Evolutionary conservation across 192 early-diverging fungal genomes (phyloP).

Genomic region (Coemansia sp.): DNA sequence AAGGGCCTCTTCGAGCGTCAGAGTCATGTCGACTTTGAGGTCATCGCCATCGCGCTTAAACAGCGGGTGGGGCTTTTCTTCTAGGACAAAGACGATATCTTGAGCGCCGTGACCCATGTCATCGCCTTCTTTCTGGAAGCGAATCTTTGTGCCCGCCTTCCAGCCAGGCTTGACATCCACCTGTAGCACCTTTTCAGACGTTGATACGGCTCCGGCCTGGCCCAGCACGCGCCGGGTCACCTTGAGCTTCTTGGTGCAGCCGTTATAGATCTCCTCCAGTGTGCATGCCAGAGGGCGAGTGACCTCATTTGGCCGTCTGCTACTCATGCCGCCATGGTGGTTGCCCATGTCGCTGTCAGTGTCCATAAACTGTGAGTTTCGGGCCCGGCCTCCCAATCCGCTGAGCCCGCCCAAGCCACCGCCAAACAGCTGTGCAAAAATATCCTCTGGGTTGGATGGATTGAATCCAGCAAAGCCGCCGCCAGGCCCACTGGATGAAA

Average conservation of each 20-base stretch:
- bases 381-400: conserved; percentile 45
- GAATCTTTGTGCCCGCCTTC: conserved; percentile 98
- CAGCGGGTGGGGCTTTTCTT: conserved; percentile 85
- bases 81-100: conserved; percentile 92
- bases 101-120: conserved; percentile 77
- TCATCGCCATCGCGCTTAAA: conserved; percentile 91
- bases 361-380: conserved; percentile 55
- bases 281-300: conserved; percentile 69
- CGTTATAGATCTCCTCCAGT: conserved; percentile 92
- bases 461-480: conserved; percentile 71
- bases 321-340: conserved; percentile 41
- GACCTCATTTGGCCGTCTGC: conserved; percentile 61
- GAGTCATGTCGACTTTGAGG: conserved; percentile 60
- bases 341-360: conserved; percentile 53
- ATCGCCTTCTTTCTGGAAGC: conserved; percentile 87
- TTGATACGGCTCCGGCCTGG: conserved; percentile 26
- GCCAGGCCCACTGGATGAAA: conserved; percentile 57
- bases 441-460: conserved; percentile 84
- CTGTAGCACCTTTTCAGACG: conserved; percentile 77
- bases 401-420: conserved; percentile 41
- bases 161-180: conserved; percentile 90
- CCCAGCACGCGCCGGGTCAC: conserved; percentile 67
- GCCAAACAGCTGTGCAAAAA: conserved; percentile 88
- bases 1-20: conserved; percentile 75
- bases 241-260: conserved; percentile 89